A percentile compares a stretch with the other conserved stretches of the same genome.
Evolutionary conservation across 192 early-diverging fungal species (phyloP).

Genomic region (Spizellomyces punctatus): DNA sequence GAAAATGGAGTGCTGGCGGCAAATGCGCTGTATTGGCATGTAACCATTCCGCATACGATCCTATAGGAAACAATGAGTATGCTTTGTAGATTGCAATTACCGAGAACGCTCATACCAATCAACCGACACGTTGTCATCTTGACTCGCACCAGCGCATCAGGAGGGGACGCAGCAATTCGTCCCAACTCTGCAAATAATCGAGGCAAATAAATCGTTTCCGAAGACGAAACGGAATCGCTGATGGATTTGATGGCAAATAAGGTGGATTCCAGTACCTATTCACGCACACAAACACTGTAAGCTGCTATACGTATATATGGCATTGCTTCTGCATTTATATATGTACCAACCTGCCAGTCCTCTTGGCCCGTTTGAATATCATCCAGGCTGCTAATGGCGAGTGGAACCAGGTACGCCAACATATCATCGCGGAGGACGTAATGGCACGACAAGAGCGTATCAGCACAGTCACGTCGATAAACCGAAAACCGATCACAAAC

Average conservation of each 20-base stretch:
- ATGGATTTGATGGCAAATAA: conserved; percentile 38
- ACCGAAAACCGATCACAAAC: conserved; percentile 35
- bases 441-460: conserved; percentile 32
- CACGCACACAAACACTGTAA: background rate
- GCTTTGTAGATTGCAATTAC: background rate
- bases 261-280: conserved; percentile 37
- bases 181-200: background rate
- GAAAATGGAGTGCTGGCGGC: conserved; percentile 23
- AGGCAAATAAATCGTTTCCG: background rate
- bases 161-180: background rate
- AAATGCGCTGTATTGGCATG: conserved; percentile 27
- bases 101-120: background rate
- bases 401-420: conserved; percentile 26
- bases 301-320: too few species aligned
- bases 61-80: conserved; percentile 17
- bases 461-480: conserved; percentile 36
- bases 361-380: conserved; percentile 14
- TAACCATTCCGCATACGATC: conserved; percentile 37
- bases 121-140: background rate
- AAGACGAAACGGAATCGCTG: conserved; percentile 25
- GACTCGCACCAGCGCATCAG: background rate
- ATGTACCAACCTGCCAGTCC: background rate
- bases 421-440: conserved; percentile 29
- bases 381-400: conserved; percentile 16
- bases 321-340: too few species aligned